Conservation (phyloP, 768 basidiomycete genomes). For the Dioszegia hungarica region DNA sequence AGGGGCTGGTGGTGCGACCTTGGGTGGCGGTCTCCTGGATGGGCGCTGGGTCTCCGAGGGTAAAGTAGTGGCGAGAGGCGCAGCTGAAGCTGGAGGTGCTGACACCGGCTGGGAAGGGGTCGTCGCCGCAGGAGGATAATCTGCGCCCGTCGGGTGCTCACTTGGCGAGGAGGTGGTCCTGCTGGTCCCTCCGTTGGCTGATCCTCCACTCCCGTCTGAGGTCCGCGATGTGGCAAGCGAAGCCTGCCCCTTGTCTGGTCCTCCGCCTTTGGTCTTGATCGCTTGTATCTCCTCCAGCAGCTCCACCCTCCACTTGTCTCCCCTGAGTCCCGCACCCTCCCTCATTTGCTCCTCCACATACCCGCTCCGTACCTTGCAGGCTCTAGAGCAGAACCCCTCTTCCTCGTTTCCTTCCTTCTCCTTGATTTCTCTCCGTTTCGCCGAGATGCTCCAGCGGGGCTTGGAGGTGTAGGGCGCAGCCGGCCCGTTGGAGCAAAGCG, state of each 20-base stretch:
- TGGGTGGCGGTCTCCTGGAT: not conserved
- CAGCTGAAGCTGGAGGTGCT: not conserved
- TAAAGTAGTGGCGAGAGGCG: not conserved
- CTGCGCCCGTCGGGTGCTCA: too few relatives aligned
- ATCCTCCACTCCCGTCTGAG: too few relatives aligned
- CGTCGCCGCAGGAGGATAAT: too few relatives aligned
- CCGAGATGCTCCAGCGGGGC: conserved; percentile 21
- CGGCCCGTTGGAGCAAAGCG: conserved; percentile 33
- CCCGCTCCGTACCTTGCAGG: conserved; percentile 28
- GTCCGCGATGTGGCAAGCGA: too few relatives aligned
- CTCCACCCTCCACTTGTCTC: conserved; percentile 3
- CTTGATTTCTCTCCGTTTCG: conserved; percentile 20
- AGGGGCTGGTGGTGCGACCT: not conserved
- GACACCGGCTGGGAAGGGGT: too few relatives aligned
- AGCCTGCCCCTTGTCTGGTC: too few relatives aligned
- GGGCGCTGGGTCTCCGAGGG: too few relatives aligned
- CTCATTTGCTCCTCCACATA: conserved; percentile 33
- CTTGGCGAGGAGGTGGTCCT: too few relatives aligned
- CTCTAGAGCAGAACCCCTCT: conserved; percentile 39
- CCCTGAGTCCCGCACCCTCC: conserved; percentile 8
- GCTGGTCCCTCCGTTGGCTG: too few relatives aligned
- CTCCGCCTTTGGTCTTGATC: too few relatives aligned
- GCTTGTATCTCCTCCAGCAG: not conserved
- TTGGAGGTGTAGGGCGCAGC: conserved; percentile 23
- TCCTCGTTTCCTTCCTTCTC: conserved; percentile 33